A percentile compares a stretch with the other conserved stretches of the same genome.
phyloP scores from a whole-genome alignment of 75 land plant genomes.

The Isoetes taiwanensis region DNA sequence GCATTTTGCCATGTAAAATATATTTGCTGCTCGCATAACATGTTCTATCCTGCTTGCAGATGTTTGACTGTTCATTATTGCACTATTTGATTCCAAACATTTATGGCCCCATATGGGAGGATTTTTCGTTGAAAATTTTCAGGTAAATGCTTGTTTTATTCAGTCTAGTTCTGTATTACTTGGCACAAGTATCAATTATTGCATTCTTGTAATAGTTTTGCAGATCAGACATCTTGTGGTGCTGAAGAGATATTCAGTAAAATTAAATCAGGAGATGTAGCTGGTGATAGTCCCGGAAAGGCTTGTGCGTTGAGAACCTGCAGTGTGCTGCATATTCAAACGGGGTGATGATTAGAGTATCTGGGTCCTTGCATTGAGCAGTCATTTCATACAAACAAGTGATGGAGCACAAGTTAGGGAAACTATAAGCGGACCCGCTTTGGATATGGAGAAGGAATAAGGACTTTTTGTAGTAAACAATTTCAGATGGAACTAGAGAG shows the following conservation, averaged over 20 bases:
- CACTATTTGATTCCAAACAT: constrained; percentile 69
- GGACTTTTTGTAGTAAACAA: constrained; percentile 83
- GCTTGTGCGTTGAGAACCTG: constrained; percentile 87
- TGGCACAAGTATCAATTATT: constrained; percentile 5
- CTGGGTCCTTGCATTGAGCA: constrained; percentile 84
- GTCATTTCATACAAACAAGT: constrained; percentile 84
- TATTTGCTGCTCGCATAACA: background rate
- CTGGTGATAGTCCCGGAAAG: constrained; percentile 63
- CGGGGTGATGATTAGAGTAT: constrained; percentile 80
- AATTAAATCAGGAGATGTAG: constrained; percentile 52
- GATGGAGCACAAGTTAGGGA: constrained; percentile 84
- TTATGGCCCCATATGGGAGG: constrained; percentile 68
- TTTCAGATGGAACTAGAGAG: constrained; percentile 68
- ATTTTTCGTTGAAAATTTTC: constrained; percentile 48
- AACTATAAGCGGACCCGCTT: constrained; percentile 38
- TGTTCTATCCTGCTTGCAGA: constrained; percentile 28
- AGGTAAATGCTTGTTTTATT: constrained; percentile 31
- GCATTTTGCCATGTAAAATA: background rate
- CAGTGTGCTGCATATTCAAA: constrained; percentile 72
- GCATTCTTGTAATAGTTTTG: too few relatives aligned
- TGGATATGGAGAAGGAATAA: constrained; percentile 40
- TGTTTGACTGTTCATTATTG: constrained; percentile 96
- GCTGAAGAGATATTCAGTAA: constrained; percentile 46
- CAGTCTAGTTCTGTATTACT: background rate
- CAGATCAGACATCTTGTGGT: constrained; percentile 48